Conservation (phyloP, 192 early-diverging fungal genomes). For the Rhizoclosmatium sp. region DNA sequence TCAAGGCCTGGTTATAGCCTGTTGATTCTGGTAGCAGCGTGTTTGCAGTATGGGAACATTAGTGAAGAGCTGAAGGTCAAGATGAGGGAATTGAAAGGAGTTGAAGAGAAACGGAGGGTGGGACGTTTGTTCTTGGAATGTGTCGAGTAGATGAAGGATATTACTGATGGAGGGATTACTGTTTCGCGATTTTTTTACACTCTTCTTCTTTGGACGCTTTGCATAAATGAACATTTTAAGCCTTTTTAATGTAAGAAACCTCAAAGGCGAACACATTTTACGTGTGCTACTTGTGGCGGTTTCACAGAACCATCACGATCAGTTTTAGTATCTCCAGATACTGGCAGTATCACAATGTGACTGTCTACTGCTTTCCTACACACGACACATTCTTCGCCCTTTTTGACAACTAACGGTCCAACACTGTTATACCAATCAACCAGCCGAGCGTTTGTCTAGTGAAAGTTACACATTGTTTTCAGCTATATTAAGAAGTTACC, state of each 20-base stretch:
- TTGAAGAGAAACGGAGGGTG: constrained; percentile 7
- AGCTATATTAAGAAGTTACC: neutral
- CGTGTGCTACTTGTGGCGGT: no score
- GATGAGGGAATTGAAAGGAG: constrained; percentile 8
- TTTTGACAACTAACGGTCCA: neutral
- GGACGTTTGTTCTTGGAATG: constrained; percentile 19
- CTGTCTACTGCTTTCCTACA: neutral
- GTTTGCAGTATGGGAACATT: constrained; percentile 58
- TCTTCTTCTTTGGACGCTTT: no score
- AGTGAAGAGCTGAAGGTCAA: constrained; percentile 42
- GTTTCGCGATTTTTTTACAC: no score
- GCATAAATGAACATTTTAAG: no score
- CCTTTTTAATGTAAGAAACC: no score
- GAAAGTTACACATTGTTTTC: neutral
- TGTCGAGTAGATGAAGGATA: neutral
- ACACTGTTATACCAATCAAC: neutral
- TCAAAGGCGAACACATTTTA: no score
- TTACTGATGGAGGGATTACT: no score
- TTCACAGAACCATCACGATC: no score
- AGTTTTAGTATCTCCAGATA: no score
- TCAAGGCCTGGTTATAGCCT: constrained; percentile 56
- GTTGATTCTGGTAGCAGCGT: constrained; percentile 64
- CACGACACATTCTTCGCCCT: neutral
- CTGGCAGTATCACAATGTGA: no score
- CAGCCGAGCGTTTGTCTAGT: neutral